Evolutionary conservation across 1,139 yeast species (phyloP).

Genomic region (Taphrina pruni): DNA sequence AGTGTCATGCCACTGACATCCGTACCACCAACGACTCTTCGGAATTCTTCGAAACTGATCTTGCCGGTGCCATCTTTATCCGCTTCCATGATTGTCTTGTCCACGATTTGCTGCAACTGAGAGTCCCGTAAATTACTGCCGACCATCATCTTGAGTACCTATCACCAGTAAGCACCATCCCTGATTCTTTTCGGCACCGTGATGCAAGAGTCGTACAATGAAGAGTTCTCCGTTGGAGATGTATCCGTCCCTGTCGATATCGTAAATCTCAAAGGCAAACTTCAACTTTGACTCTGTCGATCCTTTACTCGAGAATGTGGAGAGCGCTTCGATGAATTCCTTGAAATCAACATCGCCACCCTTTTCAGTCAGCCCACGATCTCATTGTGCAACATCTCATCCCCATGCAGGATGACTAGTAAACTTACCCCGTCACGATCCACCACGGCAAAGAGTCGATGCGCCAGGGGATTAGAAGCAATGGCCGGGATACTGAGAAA

Average conservation of each 20-base stretch:
- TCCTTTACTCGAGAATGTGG: slow-evolving; percentile 90
- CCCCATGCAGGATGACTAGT: background rate
- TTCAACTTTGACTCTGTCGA: slow-evolving; percentile 78
- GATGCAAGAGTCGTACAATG: slow-evolving; percentile 51
- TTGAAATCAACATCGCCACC: slow-evolving; percentile 92
- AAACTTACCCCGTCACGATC: slow-evolving; percentile 77
- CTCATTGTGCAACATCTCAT: background rate
- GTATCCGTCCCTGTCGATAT: slow-evolving; percentile 92
- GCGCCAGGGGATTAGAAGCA: slow-evolving; percentile 84
- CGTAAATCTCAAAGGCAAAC: slow-evolving; percentile 93
- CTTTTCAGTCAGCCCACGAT: background rate
- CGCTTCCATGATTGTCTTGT: slow-evolving; percentile 92
- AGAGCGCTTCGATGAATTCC: slow-evolving; percentile 87
- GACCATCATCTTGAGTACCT: slow-evolving; percentile 93
- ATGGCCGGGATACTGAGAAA: slow-evolving; percentile 93
- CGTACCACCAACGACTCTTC: slow-evolving; percentile 26
- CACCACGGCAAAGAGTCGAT: slow-evolving; percentile 88
- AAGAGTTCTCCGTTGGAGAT: slow-evolving; percentile 95
- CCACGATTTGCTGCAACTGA: slow-evolving; percentile 89
- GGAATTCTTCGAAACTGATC: slow-evolving; percentile 83
- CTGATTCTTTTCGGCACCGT: background rate
- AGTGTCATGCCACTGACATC: slow-evolving; percentile 38
- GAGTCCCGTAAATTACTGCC: slow-evolving; percentile 85
- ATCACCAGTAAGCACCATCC: background rate
- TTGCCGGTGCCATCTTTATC: slow-evolving; percentile 91